phyloP scores from a whole-genome alignment of 257 asterid species.

The Parsonsia alboflavescens region DNA sequence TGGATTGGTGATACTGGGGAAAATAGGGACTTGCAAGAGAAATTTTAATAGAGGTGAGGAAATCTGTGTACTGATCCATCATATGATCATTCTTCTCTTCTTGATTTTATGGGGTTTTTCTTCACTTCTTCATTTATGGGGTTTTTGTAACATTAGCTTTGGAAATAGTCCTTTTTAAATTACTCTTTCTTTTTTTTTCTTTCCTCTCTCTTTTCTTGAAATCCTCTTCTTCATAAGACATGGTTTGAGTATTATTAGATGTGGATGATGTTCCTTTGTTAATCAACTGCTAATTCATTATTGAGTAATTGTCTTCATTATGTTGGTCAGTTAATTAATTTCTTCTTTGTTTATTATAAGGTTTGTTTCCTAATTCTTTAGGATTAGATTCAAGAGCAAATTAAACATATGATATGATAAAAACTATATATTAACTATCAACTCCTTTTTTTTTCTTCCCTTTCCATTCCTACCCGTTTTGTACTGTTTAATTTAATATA shows the following conservation, averaged over 20 bases:
- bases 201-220: background rate
- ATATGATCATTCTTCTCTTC: slow-evolving; percentile 15
- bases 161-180: slow-evolving; percentile 19
- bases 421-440: background rate
- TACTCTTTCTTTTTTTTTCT: background rate
- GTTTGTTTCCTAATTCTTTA: background rate
- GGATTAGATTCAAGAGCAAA: background rate
- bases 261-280: slow-evolving; percentile 14
- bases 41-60: slow-evolving; percentile 24
- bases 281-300: background rate
- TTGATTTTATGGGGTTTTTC: background rate
- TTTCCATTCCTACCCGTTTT: background rate
- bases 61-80: slow-evolving; percentile 10
- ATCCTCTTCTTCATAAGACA: slow-evolving; percentile 12
- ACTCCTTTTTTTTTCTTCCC: background rate
- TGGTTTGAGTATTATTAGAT: slow-evolving; percentile 26
- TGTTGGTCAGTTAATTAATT: background rate
- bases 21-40: slow-evolving; percentile 6
- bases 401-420: background rate
- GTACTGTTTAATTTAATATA: slow-evolving; percentile 2
- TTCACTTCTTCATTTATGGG: background rate
- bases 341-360: background rate
- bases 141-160: slow-evolving; percentile 20
- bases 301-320: background rate
- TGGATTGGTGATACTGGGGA: slow-evolving; percentile 18